Base-by-base conservation (phyloP, 352 stramenopile genomes). In the Pythium oligandrum region DNA sequence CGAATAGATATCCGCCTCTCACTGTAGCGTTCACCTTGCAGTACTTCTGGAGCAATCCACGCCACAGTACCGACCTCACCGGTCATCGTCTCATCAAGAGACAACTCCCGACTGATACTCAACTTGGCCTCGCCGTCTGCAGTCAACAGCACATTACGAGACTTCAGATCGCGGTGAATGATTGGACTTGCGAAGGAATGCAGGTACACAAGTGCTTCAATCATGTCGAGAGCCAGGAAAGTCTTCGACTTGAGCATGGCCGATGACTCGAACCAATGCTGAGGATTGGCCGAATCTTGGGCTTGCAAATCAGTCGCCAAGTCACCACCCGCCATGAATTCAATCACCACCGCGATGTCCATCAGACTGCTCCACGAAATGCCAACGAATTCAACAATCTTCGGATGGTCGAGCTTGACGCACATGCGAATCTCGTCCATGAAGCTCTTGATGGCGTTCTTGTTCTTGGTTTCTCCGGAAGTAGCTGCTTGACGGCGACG, bases 381-480 rank as follows among this genome's bases (percentile, higher is more conserved):
- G 4, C 68, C 68, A 11, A 76, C 51, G 36, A 76, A 76, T 37
- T 51, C 45, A 35, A 77, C 68, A 43, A 77, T 64, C 6, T 66
- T 62, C 0, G 68, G 68, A 33, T 77, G 68, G 32, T 71, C 63
- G 10, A 77, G 44, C 32, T 51, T 55, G 0, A 64, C 57, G 43
- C 61, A 70, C 37, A 74, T 49, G 2, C 61, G 57, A 40, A 75
- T 75, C 55, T 75, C 67, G 49, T 68, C 59, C 64, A 72, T 71
- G 39, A 75, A 75, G 45, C 40, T 73, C 26, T 45, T 48, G 26
- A 63, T 59, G 3, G 44, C 36, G 11, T 7, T 38, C 10, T 54
- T 72, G 7, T 70, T 63, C 1, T 52, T 59, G 5, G 60, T 46
- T 31, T 67, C 9, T 70, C 64, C 1, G 45, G 46, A 6, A 55